These are phyloP conservation scores for Lactarius indigo DNA, from an alignment of 768 basidiomycete genomes.

Conservation along the genomic window DNA sequence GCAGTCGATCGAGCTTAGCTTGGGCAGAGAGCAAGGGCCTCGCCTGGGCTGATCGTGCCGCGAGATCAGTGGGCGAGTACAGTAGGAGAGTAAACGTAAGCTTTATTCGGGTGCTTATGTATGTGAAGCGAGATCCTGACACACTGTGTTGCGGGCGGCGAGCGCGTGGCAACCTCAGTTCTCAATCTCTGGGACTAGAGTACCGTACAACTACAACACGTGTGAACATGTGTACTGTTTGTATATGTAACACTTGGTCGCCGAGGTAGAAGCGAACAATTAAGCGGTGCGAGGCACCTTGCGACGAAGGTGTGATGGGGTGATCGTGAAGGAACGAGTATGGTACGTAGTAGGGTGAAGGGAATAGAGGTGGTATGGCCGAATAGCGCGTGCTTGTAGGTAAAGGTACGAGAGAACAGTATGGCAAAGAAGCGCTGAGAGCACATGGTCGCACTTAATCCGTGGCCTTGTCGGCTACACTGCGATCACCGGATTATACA, in stretches of 20 bases:
- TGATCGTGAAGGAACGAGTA: neutral
- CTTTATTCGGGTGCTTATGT: neutral
- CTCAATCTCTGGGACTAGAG: neutral
- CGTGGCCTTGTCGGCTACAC: neutral
- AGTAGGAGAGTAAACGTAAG: neutral
- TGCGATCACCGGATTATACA: neutral
- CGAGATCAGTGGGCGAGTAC: no score
- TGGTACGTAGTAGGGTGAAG: neutral
- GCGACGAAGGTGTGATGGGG: neutral
- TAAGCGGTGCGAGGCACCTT: neutral
- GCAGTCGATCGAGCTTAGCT: neutral
- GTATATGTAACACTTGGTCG: neutral
- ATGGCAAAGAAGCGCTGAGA: constrained; percentile 22
- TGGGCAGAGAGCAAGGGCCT: neutral
- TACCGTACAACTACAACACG: neutral
- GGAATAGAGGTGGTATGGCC: neutral
- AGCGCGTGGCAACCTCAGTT: constrained; percentile 16
- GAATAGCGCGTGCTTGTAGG: neutral
- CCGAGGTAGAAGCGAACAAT: neutral
- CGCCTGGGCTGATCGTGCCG: neutral
- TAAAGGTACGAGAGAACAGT: neutral
- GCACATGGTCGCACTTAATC: constrained; percentile 25
- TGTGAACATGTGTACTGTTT: neutral
- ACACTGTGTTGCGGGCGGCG: neutral
- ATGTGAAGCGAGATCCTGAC: neutral